A percentile compares a stretch with the other conserved stretches of the same genome.
phyloP scores from a whole-genome alignment of 805 yeast species.

The Pichia exigua region DNA sequence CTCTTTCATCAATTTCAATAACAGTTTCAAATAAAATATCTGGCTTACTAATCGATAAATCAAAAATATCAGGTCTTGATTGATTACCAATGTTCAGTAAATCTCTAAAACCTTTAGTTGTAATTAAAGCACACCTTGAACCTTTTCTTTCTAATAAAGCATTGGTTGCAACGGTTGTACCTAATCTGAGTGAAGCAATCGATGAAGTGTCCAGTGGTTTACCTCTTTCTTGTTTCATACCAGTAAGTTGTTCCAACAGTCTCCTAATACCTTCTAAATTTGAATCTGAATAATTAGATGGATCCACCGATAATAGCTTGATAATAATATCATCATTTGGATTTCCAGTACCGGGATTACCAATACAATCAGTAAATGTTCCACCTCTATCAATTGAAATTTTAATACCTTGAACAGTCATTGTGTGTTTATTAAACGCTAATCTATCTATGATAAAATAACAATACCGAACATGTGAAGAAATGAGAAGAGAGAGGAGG shows the following conservation, averaged over 20 bases:
- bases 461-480: too few species aligned
- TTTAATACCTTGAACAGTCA: constrained; percentile 1
- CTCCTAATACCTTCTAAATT: constrained; percentile 87
- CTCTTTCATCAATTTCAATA: constrained; percentile 82
- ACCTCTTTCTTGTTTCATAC: constrained; percentile 48
- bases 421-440: neutral
- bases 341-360: constrained; percentile 42
- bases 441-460: neutral
- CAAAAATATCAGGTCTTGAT: constrained; percentile 84
- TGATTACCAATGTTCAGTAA: constrained; percentile 81
- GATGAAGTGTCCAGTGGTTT: constrained; percentile 50
- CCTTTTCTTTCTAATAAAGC: constrained; percentile 91
- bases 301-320: constrained; percentile 81
- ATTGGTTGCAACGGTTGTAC: constrained; percentile 93
- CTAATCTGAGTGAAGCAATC: constrained; percentile 72
- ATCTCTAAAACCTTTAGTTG: constrained; percentile 85
- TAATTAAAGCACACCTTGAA: constrained; percentile 73
- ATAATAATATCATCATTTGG: constrained; percentile 54
- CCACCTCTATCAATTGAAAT: constrained; percentile 53
- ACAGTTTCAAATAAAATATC: constrained; percentile 69
- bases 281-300: constrained; percentile 79
- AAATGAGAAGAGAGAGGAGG: neutral
- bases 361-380: constrained; percentile 76
- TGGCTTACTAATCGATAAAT: constrained; percentile 64
- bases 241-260: constrained; percentile 54